Evolutionary conservation across 345 rosid genomes (phyloP), one percentile per base, ranked within the genome.

Genomic region (Acer negundo): DNA sequence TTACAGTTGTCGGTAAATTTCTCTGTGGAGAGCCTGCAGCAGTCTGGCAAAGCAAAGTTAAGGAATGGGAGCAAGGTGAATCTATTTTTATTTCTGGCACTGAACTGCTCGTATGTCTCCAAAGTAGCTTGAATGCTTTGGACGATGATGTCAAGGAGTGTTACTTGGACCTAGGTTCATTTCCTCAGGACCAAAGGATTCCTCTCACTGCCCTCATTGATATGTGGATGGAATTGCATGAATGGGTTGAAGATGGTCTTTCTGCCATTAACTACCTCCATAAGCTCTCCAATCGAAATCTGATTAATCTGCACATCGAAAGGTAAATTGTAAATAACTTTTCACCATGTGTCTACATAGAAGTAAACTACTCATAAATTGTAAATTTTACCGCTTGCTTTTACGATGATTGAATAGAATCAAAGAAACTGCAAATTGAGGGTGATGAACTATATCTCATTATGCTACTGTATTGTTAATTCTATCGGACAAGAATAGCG

Each of bases 131-230:
- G 67, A 62, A 81, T 67, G 76, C 82, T 24, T 61, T 91, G 56
- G 65, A 80, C 28, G 10, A 31, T 15, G 19, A 59, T 53, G 68
- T 79, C 2, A 84, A 80, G 80, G 86, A 89, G 49, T 89, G 92
- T 67, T 92, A 80, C 85, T 66, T 87, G 82, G 95, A 91, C 76
- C 75, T 91, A 28, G 87, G 90, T 3, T 87, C 75, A 22, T 93
- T 92, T 82, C 88, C 87, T 5, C 90, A 89, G 80, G 95, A 85
- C 75, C 89, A 82, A 55, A 78, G 67, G 81, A 86, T 87, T 69
- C 87, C 89, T 19, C 83, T 86, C 20, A 65, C 86, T 3, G 69
- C 84, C 15, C 85, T 91, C 3, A 79, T 85, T 65, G 93, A 92
- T 75, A 81, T 88, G 78, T 92, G 91, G 91, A 65, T 67, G 46